Conservation (phyloP, 805 yeast species). For the Starmerella cellae region DNA sequence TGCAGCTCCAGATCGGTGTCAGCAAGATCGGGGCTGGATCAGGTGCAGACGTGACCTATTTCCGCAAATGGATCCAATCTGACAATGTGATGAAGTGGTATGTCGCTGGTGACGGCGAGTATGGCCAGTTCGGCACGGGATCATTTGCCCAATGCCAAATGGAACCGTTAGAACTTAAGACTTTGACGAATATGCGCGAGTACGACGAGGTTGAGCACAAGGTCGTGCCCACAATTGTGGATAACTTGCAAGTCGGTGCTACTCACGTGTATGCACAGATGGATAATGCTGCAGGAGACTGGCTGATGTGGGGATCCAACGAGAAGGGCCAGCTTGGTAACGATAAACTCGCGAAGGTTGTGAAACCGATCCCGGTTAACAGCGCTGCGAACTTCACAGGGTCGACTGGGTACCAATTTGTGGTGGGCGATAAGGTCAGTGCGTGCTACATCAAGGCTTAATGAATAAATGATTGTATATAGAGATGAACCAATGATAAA, state of each 20-base stretch:
- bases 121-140: constrained; percentile 78
- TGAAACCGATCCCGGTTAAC: constrained; percentile 16
- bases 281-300: constrained; percentile 32
- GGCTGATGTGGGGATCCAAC: constrained; percentile 74
- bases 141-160: constrained; percentile 60
- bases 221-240: constrained; percentile 37
- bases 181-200: constrained; percentile 37
- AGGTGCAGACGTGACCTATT: constrained; percentile 31
- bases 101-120: constrained; percentile 71
- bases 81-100: constrained; percentile 25
- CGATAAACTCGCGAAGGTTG: constrained; percentile 52
- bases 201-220: constrained; percentile 37
- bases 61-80: background rate
- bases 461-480: too few species aligned
- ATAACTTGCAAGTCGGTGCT: constrained; percentile 45
- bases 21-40: constrained; percentile 54
- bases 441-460: constrained; percentile 13
- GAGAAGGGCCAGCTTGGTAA: constrained; percentile 73
- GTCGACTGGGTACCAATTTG: constrained; percentile 13
- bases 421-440: constrained; percentile 20
- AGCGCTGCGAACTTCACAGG: background rate
- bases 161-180: constrained; percentile 47
- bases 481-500: too few species aligned
- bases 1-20: constrained; percentile 32
- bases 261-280: constrained; percentile 53